Evolutionary conservation across 306 rosid species (phyloP), one percentile per base, ranked within the genome.

Genomic region (Senna tora): DNA sequence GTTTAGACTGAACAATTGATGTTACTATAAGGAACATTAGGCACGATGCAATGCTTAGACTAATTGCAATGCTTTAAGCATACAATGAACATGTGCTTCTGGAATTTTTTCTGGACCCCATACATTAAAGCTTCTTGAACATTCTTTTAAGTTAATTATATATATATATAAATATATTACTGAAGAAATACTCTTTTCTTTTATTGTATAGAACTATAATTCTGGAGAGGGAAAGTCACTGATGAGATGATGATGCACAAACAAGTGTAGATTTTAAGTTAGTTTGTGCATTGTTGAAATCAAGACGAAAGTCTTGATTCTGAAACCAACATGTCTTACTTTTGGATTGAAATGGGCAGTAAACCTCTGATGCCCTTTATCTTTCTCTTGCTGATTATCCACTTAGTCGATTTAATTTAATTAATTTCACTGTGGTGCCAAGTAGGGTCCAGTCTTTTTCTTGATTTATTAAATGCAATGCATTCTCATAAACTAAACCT

Each of bases 201-300:
- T 39, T 69, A 69, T 67, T 25, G 33, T 15, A 25, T 36, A 60
- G 50, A 6, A 54, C 10, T 58, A 22, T 19, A 9, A 34, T 32
- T 43, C 49, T 38, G n/a, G 43, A 33, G 3, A 67, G 5, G 46
- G 54, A 17, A 54, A 33, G 33, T 20, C 16, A 42, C 52, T 46
- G 0, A 9, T 17, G n/a, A n/a, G n/a, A n/a, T n/a, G n/a, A n/a
- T n/a, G n/a, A n/a, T n/a, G n/a, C n/a, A n/a, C n/a, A n/a, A n/a
- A n/a, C n/a, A n/a, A n/a, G n/a, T 82, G 50, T 36, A n/a, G 45
- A 72, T 72, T 74, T 75, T n/a, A 1, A 21, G 50, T 61, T 63
- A 38, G 61, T 49, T 67, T 65, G 15, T 63, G 30, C 8, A 45
- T 28, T 75, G 20, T 64, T 65, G 6, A 25, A 46, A 49, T 41